These are phyloP conservation scores for Alternaria arborescens DNA, from an alignment of 2,329 filamentous ascomycete species.

Conservation along the genomic window DNA sequence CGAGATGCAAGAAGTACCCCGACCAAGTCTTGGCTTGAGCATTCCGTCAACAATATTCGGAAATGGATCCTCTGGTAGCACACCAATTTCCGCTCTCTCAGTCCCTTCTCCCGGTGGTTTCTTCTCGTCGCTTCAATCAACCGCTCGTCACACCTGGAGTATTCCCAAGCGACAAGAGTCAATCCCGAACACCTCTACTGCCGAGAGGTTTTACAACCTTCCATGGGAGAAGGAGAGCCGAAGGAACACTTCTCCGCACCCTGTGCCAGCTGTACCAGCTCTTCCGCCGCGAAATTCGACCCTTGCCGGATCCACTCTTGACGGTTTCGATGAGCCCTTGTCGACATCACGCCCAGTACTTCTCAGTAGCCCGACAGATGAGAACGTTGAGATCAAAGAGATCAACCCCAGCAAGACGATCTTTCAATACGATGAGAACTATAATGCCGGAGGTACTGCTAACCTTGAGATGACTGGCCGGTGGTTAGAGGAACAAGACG, in stretches of 20 bases:
- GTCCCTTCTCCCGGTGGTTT: conserved; percentile 93
- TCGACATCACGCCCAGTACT: conserved; percentile 43
- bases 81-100: conserved; percentile 80
- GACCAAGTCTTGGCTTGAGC: conserved; percentile 57
- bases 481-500: conserved; percentile 84
- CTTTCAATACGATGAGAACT: conserved; percentile 77
- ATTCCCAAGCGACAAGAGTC: conserved; percentile 53
- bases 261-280: conserved; percentile 26
- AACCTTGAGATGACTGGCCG: conserved; percentile 84
- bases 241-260: conserved; percentile 35
- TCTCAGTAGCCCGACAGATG: conserved; percentile 42
- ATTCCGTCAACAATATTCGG: conserved; percentile 34
- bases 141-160: conserved; percentile 84
- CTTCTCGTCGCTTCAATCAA: conserved; percentile 82
- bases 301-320: conserved; percentile 46
- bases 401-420: conserved; percentile 71
- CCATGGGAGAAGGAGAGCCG: conserved; percentile 70
- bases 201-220: conserved; percentile 87
- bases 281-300: conserved; percentile 33
- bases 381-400: conserved; percentile 60
- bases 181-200: conserved; percentile 86
- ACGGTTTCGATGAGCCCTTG: conserved; percentile 43
- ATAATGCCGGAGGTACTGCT: conserved; percentile 74
- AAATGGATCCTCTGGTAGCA: conserved; percentile 54
- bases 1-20: conserved; percentile 67